Evolutionary conservation across 441 rosid genomes (phyloP).

Genomic region (Erodium moschatum): DNA sequence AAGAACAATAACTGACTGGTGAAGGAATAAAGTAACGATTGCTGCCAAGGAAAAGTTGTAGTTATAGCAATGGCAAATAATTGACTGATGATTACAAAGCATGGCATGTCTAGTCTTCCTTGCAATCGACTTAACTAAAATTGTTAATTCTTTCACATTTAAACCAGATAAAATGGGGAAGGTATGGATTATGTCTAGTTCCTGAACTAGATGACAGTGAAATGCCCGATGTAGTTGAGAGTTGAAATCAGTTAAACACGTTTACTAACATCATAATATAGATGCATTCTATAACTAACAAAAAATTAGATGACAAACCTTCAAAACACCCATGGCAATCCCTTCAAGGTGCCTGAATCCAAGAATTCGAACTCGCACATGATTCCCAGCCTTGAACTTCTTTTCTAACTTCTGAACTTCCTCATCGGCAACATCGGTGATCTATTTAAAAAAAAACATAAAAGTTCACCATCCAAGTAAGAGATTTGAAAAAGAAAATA

Average conservation of each 20-base stretch:
- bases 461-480: slow-evolving; percentile 21
- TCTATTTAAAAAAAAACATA: slow-evolving; percentile 32
- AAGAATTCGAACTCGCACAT: slow-evolving; percentile 76
- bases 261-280: not conserved
- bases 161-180: not conserved
- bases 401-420: slow-evolving; percentile 71
- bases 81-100: not conserved
- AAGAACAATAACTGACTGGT: not conserved
- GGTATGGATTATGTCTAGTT: not conserved
- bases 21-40: not conserved
- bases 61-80: not conserved
- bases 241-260: not conserved
- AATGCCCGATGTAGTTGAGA: not conserved
- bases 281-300: slow-evolving; percentile 17
- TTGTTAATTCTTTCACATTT: not conserved
- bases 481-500: slow-evolving; percentile 12
- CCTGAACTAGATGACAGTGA: not conserved
- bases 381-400: slow-evolving; percentile 68
- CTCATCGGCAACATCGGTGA: slow-evolving; percentile 77
- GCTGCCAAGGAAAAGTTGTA: no score
- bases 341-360: slow-evolving; percentile 88
- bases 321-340: slow-evolving; percentile 72
- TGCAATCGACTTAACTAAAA: not conserved
- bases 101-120: not conserved
- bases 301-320: slow-evolving; percentile 42